Evolutionary conservation across 2,329 filamentous ascomycete species (phyloP).

Genomic region (Pestalotiopsis sp.): DNA sequence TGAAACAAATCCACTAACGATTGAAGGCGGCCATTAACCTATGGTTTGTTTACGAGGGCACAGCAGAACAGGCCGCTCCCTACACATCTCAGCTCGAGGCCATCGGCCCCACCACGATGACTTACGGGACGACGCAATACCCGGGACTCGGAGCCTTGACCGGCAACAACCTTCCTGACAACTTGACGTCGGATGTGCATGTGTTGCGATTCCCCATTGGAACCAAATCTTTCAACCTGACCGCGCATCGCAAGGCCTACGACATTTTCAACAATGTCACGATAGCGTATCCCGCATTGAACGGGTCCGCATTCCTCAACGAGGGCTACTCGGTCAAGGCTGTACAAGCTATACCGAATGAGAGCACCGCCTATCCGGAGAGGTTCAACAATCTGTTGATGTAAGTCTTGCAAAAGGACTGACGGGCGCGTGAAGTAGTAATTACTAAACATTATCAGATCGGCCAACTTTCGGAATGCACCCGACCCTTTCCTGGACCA

Average conservation of each 20-base stretch:
- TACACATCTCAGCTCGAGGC: constrained; percentile 6
- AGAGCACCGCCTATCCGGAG: constrained; percentile 12
- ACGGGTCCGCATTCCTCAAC: constrained; percentile 2
- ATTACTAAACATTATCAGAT: neutral
- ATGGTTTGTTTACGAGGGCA: constrained; percentile 11
- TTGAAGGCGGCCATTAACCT: neutral
- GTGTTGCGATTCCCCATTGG: constrained; percentile 6
- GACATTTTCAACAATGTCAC: constrained; percentile 9
- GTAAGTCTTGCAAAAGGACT: neutral
- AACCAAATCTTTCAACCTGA: constrained; percentile 7
- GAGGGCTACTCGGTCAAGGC: constrained; percentile 14
- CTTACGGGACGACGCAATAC: neutral
- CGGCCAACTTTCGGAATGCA: neutral
- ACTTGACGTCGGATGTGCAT: neutral
- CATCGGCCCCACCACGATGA: neutral
- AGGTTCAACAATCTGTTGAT: constrained; percentile 13
- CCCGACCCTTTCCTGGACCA: neutral
- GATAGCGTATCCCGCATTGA: neutral
- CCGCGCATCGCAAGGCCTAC: constrained; percentile 7
- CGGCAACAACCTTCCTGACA: neutral
- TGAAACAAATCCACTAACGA: too few relatives aligned
- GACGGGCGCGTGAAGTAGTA: too few relatives aligned
- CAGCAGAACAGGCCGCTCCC: constrained; percentile 2
- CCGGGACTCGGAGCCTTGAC: constrained; percentile 4
- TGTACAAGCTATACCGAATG: constrained; percentile 7